Percentiles rank a stretch among this genome's conserved stretches.
These are phyloP conservation scores for Stephania yunnanensis DNA, from an alignment of 164 flowering plant species.

Conservation along the genomic window DNA sequence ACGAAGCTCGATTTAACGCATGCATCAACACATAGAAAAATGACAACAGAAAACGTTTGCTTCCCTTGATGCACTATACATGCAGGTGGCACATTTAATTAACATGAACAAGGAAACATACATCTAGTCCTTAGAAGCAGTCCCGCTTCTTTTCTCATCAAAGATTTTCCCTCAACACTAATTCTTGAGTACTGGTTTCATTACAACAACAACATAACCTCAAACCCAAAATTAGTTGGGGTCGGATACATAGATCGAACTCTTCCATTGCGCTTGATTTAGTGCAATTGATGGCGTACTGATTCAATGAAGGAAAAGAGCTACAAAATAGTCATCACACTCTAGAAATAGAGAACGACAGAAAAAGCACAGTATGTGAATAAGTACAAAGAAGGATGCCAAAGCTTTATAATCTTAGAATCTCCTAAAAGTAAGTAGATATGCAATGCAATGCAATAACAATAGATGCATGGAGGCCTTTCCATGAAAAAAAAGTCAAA, in stretches of 20 bases:
- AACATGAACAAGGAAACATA: background rate
- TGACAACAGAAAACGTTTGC: background rate
- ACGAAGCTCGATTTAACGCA: background rate
- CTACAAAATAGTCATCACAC: background rate
- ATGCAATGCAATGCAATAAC: too few relatives aligned
- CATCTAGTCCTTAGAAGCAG: background rate
- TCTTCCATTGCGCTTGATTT: too few relatives aligned
- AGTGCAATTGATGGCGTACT: too few relatives aligned
- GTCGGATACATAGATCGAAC: too few relatives aligned
- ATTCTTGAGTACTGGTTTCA: too few relatives aligned
- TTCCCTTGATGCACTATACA: background rate
- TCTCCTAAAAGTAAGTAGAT: too few relatives aligned
- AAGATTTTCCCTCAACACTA: background rate
- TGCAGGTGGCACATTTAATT: background rate
- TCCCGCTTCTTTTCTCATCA: background rate
- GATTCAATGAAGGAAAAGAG: background rate
- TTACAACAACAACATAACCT: too few relatives aligned
- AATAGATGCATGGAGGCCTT: background rate
- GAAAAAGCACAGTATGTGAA: background rate
- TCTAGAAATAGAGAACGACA: background rate
- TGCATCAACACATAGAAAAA: background rate
- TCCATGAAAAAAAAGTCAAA: background rate
- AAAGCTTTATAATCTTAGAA: background rate
- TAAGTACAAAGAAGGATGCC: background rate
- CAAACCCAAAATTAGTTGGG: too few relatives aligned